phyloP scores from a whole-genome alignment of 371 early-diverging fungal species.

The Neoconidiobolus thromboides region DNA sequence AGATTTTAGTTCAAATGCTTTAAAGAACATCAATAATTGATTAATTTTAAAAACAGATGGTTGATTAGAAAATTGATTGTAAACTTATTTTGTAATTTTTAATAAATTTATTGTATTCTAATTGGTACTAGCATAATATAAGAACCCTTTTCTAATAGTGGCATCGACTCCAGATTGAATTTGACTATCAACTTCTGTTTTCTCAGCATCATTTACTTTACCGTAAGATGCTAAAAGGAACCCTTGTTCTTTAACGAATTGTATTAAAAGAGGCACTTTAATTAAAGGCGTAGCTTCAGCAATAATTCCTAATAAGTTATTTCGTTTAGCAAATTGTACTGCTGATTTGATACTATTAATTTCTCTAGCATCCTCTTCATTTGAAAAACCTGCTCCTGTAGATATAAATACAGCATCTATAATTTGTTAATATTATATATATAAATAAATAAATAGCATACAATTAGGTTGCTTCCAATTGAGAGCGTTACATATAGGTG shows the following conservation, averaged over 20 bases:
- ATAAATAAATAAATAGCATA: constrained; percentile 15
- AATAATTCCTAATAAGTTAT: constrained; percentile 72
- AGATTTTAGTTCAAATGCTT: too few species aligned
- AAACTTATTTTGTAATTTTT: too few species aligned
- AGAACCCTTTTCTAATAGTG: constrained; percentile 28
- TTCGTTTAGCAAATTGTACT: constrained; percentile 45
- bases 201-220: constrained; percentile 30
- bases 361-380: constrained; percentile 8
- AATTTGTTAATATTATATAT: neutral
- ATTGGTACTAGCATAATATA: constrained; percentile 13
- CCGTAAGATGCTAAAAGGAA: constrained; percentile 77
- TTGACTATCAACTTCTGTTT: constrained; percentile 39
- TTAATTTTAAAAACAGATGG: too few species aligned
- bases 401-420: constrained; percentile 72
- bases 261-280: constrained; percentile 65
- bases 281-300: constrained; percentile 68
- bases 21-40: too few species aligned
- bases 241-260: constrained; percentile 75
- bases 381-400: constrained; percentile 39
- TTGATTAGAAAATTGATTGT: too few species aligned
- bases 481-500: constrained; percentile 70
- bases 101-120: neutral
- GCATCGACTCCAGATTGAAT: constrained; percentile 74
- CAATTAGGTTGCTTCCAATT: constrained; percentile 97
- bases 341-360: constrained; percentile 49